A percentile compares a stretch with the other conserved stretches of the same genome.
Evolutionary conservation across 1,284 basidiomycete genomes (phyloP).

Genomic region (Ustilago crameri): DNA sequence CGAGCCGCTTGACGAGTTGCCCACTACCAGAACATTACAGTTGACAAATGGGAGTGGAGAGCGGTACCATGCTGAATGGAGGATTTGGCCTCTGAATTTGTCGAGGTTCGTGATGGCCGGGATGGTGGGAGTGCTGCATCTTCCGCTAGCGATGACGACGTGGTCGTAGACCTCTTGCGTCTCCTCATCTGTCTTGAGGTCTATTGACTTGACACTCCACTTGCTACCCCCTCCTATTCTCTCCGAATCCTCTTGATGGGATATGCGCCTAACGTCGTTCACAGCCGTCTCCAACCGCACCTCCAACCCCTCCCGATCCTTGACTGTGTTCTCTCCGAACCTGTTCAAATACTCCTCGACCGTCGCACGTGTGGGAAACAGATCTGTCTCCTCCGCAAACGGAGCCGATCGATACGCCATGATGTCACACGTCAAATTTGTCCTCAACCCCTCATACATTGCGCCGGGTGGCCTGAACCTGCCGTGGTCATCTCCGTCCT

Average conservation of each 20-base stretch:
- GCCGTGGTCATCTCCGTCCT: constrained; percentile 15
- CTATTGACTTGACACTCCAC: constrained; percentile 23
- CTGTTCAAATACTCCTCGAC: constrained; percentile 69
- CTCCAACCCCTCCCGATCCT: constrained; percentile 4
- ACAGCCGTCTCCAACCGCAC: constrained; percentile 69
- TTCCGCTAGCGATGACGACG: constrained; percentile 69
- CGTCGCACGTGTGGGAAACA: constrained; percentile 45
- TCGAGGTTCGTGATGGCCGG: constrained; percentile 69
- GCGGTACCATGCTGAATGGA: constrained; percentile 71
- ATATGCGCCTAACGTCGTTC: constrained; percentile 38
- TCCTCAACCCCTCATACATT: constrained; percentile 65
- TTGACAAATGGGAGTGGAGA: constrained; percentile 60
- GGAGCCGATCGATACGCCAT: constrained; percentile 67
- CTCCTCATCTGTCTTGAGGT: constrained; percentile 2
- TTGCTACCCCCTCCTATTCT: constrained; percentile 51
- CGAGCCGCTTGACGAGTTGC: constrained; percentile 71
- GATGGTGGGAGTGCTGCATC: constrained; percentile 71
- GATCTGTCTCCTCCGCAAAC: constrained; percentile 28
- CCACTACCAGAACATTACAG: constrained; percentile 71
- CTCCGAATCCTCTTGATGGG: not conserved
- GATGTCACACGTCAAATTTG: constrained; percentile 64
- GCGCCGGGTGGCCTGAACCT: constrained; percentile 39
- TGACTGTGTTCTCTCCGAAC: constrained; percentile 59
- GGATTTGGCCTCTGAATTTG: constrained; percentile 68
- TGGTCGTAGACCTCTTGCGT: constrained; percentile 38